These are phyloP conservation scores for Podaxis carcinomalis DNA, from an alignment of 768 basidiomycete genomes.

Conservation along the genomic window DNA sequence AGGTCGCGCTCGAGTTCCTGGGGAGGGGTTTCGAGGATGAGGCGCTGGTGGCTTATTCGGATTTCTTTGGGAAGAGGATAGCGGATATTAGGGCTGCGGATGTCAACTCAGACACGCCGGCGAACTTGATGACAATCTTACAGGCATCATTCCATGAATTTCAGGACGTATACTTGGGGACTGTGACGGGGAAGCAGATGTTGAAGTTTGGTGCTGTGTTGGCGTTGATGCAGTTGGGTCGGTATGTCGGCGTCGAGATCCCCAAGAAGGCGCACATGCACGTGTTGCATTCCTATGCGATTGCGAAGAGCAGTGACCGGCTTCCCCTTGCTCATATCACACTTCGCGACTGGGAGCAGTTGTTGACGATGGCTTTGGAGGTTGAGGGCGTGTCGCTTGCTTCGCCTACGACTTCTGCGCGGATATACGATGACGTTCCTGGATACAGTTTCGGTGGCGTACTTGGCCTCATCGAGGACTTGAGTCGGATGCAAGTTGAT, in stretches of 20 bases:
- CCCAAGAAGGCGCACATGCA: background rate
- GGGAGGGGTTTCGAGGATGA: background rate
- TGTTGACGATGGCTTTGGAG: background rate
- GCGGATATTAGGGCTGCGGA: background rate
- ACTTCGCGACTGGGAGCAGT: background rate
- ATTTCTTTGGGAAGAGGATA: background rate
- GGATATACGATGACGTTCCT: background rate
- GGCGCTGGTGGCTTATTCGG: background rate
- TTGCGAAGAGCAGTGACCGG: background rate
- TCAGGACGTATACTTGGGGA: background rate
- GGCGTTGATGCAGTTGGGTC: background rate
- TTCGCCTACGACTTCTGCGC: background rate
- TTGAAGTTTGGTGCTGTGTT: background rate
- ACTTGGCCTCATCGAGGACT: background rate
- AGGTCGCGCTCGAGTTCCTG: background rate
- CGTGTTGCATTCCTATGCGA: background rate
- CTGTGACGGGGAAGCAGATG: background rate
- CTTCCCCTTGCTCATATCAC: background rate
- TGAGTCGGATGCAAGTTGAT: background rate
- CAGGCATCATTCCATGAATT: background rate
- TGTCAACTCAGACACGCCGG: too few relatives aligned
- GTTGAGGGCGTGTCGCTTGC: background rate
- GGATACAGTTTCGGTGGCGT: constrained; percentile 6
- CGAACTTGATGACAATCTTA: background rate
- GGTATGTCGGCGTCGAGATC: background rate